Base-by-base conservation (phyloP, 495 filamentous ascomycete species). In the Baudoinia panamericana region DNA sequence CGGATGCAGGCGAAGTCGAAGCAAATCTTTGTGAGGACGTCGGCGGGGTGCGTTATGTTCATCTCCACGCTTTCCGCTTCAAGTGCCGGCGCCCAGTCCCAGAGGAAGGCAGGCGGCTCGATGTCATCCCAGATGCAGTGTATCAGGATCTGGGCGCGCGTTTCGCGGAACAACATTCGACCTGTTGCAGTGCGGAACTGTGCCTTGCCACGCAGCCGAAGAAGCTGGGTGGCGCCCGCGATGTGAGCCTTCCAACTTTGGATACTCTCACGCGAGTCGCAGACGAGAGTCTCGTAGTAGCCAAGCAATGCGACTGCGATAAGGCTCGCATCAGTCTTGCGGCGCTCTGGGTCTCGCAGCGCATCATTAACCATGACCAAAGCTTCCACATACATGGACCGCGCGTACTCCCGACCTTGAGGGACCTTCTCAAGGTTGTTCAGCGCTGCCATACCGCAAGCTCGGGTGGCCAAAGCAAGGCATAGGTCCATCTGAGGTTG, bases 221-320 rank as follows among this genome's bases (percentile, higher is more conserved):
- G 34, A 6, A 52, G 20, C 25, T 46, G 43, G 2, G 48, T 47
- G 2, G 48, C 36, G 9, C 48, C 48, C 5, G n/a, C 20, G 17
- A 47, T 52, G 33, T 52, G 48, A 1, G 48, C 44, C 26, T 47
- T 52, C 48, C 48, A 52, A 11, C 31, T 43, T 10, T 43, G 15
- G 22, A 52, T 47, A 25, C 36, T 43, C 30, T 38, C 26, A 1
- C 29, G 5, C 7, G 26, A 21, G n/a, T 47, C 39, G 30, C 48
- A 52, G 20, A 33, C 39, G 17, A 52, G 48, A 25, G 43, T 52
- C 35, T 52, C 48, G 39, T 43, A 52, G 30, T 42, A 43, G 20
- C 48, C 33, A 10, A 52, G 29, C 37, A 52, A 43, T 22, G 38
- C 39, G 1, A 52, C 48, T 13, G 48, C 48, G 11, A 52, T 32